Evolutionary conservation across 768 basidiomycete species (phyloP).

Genomic region (Podaxis mareebaensis): DNA sequence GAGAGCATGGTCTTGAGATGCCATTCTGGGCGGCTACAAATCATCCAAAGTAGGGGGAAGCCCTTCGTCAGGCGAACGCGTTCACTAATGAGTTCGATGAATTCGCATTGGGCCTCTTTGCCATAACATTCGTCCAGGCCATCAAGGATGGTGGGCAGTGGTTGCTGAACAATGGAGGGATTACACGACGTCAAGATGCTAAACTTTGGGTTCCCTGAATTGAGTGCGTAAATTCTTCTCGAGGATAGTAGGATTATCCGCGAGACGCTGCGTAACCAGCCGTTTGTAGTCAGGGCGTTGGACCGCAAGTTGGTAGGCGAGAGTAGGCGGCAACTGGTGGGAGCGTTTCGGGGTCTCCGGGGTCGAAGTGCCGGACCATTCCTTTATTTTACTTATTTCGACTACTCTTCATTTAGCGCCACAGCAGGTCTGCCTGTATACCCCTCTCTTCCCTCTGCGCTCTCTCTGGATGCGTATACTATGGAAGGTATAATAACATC

Average conservation of each 20-base stretch:
- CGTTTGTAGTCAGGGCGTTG: neutral
- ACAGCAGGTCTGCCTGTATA: neutral
- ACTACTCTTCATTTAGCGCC: neutral
- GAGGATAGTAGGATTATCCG: neutral
- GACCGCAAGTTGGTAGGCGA: neutral
- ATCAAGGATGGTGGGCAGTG: neutral
- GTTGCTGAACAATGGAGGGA: neutral
- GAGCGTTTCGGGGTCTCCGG: neutral
- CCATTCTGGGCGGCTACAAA: neutral
- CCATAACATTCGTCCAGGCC: conserved; percentile 1
- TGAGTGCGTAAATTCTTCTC: neutral
- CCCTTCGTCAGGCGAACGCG: neutral
- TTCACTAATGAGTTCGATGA: neutral
- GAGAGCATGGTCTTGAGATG: neutral
- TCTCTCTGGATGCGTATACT: neutral
- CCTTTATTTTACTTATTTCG: neutral
- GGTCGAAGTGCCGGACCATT: neutral
- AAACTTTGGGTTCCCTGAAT: neutral
- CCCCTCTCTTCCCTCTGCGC: neutral
- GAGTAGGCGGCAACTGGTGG: neutral
- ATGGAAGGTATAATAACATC: neutral
- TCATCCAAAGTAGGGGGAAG: neutral
- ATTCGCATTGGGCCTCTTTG: neutral
- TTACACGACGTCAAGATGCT: neutral
- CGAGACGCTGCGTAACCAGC: neutral